Conservation (phyloP, 805 yeast genomes). For the Barnettozyma botsteinii region DNA sequence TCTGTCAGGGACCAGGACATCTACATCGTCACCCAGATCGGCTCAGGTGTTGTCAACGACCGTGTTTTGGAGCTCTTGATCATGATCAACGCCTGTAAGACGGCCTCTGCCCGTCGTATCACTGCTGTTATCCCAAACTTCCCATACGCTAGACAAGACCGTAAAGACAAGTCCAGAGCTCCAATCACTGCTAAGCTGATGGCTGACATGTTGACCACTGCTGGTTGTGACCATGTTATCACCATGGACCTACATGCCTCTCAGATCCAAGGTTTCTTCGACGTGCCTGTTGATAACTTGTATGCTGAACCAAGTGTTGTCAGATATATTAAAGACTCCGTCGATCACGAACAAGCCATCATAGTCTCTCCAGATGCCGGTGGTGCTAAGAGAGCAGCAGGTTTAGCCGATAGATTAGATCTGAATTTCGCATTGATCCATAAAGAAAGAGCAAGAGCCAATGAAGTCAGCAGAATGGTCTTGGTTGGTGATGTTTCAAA, state of each 20-base stretch:
- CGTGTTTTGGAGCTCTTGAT: slow-evolving; percentile 66
- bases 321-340: slow-evolving; percentile 61
- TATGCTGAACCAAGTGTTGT: slow-evolving; percentile 83
- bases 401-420: slow-evolving; percentile 73
- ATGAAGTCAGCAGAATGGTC: slow-evolving; percentile 80
- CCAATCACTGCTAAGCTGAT: slow-evolving; percentile 81
- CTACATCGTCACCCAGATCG: slow-evolving; percentile 72
- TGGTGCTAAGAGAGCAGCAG: slow-evolving; percentile 87
- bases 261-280: slow-evolving; percentile 82
- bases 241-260: slow-evolving; percentile 89
- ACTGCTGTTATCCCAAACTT: slow-evolving; percentile 80
- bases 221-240: slow-evolving; percentile 82
- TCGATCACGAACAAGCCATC: slow-evolving; percentile 56
- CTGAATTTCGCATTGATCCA: slow-evolving; percentile 79
- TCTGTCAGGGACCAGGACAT: slow-evolving; percentile 83
- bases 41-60: slow-evolving; percentile 74
- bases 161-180: slow-evolving; percentile 80
- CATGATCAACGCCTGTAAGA: slow-evolving; percentile 77
- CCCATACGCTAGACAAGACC: slow-evolving; percentile 86
- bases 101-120: slow-evolving; percentile 77
- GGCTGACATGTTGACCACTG: slow-evolving; percentile 77
- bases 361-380: slow-evolving; percentile 87
- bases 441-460: slow-evolving; percentile 78
- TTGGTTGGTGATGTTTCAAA: slow-evolving; percentile 78
- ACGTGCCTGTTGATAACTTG: slow-evolving; percentile 76